Base-by-base conservation (phyloP, 2,329 filamentous ascomycete species). In the Alternaria brassicae region DNA sequence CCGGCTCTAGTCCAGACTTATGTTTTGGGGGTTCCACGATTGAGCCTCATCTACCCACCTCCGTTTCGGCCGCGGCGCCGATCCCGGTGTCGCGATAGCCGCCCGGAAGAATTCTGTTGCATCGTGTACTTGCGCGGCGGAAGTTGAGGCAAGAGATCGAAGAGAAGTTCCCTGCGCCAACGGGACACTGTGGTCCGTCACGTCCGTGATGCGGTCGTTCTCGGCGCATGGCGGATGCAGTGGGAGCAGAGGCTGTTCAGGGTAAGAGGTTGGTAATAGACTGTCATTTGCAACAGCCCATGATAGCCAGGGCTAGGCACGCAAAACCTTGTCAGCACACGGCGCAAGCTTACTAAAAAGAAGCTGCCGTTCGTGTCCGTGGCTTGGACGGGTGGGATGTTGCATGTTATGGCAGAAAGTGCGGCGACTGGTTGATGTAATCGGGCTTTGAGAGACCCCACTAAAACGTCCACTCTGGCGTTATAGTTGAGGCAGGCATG, bases 1-100 rank as follows among this genome's bases (percentile, higher is more conserved):
- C 42, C 63, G 65, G 65, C 55, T 67, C 52, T 59, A 58, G 51
- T 56, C 37, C 45, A 51, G 17, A 41, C 41, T n/a, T 21, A 10
- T 40, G 21, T 44, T 44, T 36, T 54, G 55, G 60, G 51, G 45
- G 27, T 39, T 54, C 37, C 34, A 44, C 34, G 51, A 52, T 65
- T 65, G 65, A 67, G 65, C 60, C 65, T 65, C 60, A 63, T 54
- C 23, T 53, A 55, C 27, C 42, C 48, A 53, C 58, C 52, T 67
- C 63, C 62, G 69, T 60, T 58, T 62, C 69, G 69, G 69, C 69
- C 62, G 67, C 69, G 67, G 67, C 69, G 62, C 67, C 66, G 62
- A 67, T 53, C 40, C 58, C 62, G 63, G 50, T 52, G 56, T 45
- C 53, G 60, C 61, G 56, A 62, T 59, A 65, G 65, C 37, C 60